Conservation (phyloP, 352 stramenopile species). For the Thalassiosira oceanica region DNA sequence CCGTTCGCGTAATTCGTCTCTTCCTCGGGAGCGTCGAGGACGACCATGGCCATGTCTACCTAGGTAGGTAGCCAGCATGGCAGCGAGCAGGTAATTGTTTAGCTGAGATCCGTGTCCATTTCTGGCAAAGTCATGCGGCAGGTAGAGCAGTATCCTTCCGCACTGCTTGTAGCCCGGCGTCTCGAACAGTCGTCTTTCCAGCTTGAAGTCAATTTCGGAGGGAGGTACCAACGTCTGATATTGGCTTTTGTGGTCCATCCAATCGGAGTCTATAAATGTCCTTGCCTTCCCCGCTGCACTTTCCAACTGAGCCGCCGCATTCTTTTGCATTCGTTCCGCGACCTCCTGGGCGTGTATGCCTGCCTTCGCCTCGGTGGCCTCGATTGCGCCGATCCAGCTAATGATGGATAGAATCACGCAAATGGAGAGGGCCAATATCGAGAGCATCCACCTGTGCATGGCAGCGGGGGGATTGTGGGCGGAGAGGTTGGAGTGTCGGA, state of each 20-base stretch:
- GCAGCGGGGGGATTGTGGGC: too few species aligned
- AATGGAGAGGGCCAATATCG: not conserved
- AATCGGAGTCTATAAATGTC: not conserved
- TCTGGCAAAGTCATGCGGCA: slow-evolving; percentile 16
- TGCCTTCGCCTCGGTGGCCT: too few species aligned
- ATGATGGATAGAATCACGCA: not conserved
- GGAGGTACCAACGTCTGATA: slow-evolving; percentile 5
- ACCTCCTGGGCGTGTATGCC: too few species aligned
- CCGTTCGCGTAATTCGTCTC: slow-evolving; percentile 13
- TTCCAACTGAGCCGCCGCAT: not conserved
- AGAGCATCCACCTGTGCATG: not conserved
- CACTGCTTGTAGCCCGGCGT: slow-evolving; percentile 4
- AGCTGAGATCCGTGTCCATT: slow-evolving; percentile 32
- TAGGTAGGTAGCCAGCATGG: slow-evolving; percentile 23
- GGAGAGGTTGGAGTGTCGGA: too few species aligned
- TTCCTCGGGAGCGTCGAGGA: slow-evolving; percentile 17
- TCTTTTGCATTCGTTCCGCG: too few species aligned
- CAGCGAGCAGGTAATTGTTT: slow-evolving; percentile 35
- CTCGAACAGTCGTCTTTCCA: slow-evolving; percentile 1
- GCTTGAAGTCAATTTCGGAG: slow-evolving; percentile 6
- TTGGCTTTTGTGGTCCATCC: slow-evolving; percentile 3
- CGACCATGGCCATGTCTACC: slow-evolving; percentile 25
- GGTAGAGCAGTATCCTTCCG: slow-evolving; percentile 30
- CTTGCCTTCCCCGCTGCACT: not conserved
- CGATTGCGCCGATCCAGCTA: not conserved